phyloP scores from a whole-genome alignment of 108 stramenopile genomes.

The Pseudonitzschia multiseries region DNA sequence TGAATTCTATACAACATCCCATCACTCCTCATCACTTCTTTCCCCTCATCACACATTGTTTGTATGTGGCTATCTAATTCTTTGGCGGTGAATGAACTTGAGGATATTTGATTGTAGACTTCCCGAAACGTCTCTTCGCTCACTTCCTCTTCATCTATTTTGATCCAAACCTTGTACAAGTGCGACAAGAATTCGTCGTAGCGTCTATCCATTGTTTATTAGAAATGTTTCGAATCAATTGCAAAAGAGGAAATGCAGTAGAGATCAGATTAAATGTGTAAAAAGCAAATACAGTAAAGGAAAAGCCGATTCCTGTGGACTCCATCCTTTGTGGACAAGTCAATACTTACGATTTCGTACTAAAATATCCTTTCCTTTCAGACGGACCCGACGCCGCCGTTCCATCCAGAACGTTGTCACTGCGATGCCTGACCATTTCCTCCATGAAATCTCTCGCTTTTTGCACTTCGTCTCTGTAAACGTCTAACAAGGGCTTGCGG shows the following conservation, averaged over 20 bases:
- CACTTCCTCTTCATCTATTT: conserved; percentile 29
- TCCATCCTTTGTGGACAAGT: not conserved
- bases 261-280: not conserved
- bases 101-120: not conserved
- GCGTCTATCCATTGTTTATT: conserved; percentile 6
- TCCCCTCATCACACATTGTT: conserved; percentile 25
- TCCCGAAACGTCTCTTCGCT: conserved; percentile 27
- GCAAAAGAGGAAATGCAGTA: not conserved
- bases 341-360: conserved; percentile 17
- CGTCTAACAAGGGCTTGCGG: conserved; percentile 9
- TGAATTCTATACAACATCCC: conserved; percentile 26
- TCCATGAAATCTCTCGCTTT: conserved; percentile 19
- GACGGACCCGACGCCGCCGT: not conserved
- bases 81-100: conserved; percentile 9
- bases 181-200: conserved; percentile 33
- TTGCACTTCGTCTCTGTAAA: conserved; percentile 9
- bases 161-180: conserved; percentile 17
- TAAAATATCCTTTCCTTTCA: not conserved
- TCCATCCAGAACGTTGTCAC: not conserved
- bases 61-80: conserved; percentile 23
- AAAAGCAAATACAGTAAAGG: not conserved
- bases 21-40: conserved; percentile 37
- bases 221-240: not conserved
- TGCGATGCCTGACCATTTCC: conserved; percentile 17
- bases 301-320: not conserved